Evolutionary conservation across 2,329 filamentous ascomycete species (phyloP).

Genomic region (Claviceps citrina): DNA sequence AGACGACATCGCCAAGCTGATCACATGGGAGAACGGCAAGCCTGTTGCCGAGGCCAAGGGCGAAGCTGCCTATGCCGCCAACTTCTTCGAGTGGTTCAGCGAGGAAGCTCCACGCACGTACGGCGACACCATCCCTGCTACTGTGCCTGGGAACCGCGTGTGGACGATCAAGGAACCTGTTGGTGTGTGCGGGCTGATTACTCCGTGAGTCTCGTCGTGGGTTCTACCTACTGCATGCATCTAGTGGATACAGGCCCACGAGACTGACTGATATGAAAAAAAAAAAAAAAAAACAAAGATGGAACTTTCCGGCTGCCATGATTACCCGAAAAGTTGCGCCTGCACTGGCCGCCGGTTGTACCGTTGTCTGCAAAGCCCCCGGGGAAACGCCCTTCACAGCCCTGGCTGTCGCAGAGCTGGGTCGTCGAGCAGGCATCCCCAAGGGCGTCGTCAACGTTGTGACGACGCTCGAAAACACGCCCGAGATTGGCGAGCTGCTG

Average conservation of each 20-base stretch:
- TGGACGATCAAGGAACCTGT: constrained; percentile 71
- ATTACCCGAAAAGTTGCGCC: constrained; percentile 56
- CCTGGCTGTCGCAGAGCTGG: constrained; percentile 74
- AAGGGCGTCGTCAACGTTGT: constrained; percentile 84
- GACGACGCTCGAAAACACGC: constrained; percentile 64
- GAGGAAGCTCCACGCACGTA: constrained; percentile 62
- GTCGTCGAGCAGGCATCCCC: constrained; percentile 73
- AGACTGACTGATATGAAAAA: neutral
- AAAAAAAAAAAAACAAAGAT: no score
- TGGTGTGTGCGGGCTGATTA: constrained; percentile 69
- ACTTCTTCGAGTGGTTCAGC: constrained; percentile 68
- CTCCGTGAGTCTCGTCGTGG: constrained; percentile 46
- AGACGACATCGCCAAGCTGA: constrained; percentile 66
- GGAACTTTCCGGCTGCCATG: constrained; percentile 78
- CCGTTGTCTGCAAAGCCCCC: constrained; percentile 81
- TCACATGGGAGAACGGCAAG: constrained; percentile 87
- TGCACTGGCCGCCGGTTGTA: constrained; percentile 85
- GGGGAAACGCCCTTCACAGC: constrained; percentile 86
- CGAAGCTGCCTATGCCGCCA: constrained; percentile 57
- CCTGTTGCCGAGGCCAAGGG: constrained; percentile 59
- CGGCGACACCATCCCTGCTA: constrained; percentile 60
- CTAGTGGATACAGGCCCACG: no score
- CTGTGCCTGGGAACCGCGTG: constrained; percentile 56
- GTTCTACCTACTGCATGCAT: no score
- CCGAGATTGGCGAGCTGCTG: constrained; percentile 59